Evolutionary conservation across 1,284 basidiomycete genomes (phyloP).

Genomic region (Ganoderma multipileum): DNA sequence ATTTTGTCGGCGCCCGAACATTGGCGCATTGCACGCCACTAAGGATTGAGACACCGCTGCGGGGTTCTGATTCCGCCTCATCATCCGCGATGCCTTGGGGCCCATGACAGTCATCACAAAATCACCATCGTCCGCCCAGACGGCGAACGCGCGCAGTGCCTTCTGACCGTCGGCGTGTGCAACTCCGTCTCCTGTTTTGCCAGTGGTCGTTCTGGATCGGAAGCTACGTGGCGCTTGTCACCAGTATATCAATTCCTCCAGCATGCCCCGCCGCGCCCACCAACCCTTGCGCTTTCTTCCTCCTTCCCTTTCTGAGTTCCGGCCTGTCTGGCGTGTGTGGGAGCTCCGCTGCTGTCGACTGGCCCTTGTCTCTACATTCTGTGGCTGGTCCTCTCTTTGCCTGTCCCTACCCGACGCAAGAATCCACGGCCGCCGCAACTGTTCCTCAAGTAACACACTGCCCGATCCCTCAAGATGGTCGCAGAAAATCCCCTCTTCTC

Average conservation of each 20-base stretch:
- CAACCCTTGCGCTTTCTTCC: background rate
- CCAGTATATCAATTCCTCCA: constrained; percentile 5
- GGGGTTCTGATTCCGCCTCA: background rate
- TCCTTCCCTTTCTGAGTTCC: background rate
- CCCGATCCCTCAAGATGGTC: constrained; percentile 31
- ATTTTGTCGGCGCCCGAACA: background rate
- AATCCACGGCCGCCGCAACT: background rate
- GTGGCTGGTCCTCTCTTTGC: background rate
- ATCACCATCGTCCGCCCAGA: background rate
- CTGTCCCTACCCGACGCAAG: background rate
- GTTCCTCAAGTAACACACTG: background rate
- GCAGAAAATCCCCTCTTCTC: constrained; percentile 39
- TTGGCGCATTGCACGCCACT: background rate
- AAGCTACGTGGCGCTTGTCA: constrained; percentile 5
- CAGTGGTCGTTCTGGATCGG: constrained; percentile 5
- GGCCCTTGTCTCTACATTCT: background rate
- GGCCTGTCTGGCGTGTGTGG: constrained; percentile 5
- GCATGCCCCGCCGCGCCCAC: constrained; percentile 6
- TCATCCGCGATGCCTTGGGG: background rate
- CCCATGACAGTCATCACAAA: background rate
- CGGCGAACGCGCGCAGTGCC: background rate
- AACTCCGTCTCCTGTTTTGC: background rate
- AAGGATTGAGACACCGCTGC: background rate
- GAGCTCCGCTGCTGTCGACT: background rate
- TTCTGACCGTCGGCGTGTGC: background rate